These are phyloP conservation scores for Lentinula sp. DNA, from an alignment of 768 basidiomycete genomes.

Conservation along the genomic window DNA sequence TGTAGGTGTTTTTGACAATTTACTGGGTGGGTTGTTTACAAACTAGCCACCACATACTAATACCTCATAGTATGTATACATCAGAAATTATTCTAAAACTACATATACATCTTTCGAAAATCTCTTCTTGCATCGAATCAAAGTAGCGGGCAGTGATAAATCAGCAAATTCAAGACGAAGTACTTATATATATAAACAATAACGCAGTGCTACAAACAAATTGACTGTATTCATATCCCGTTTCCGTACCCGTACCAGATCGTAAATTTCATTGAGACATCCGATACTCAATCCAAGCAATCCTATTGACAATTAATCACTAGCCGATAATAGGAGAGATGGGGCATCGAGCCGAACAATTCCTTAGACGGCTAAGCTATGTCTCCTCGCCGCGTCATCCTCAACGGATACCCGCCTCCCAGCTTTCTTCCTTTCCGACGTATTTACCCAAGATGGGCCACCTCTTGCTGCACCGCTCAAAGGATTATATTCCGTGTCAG, in stretches of 20 bases:
- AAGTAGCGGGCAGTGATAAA: too few relatives aligned
- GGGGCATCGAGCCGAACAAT: not conserved
- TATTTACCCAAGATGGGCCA: not conserved
- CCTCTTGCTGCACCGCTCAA: not conserved
- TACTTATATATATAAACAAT: not conserved
- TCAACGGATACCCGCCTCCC: not conserved
- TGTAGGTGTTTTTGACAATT: not conserved
- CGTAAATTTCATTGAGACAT: not conserved
- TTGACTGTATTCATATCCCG: not conserved
- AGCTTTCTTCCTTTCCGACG: not conserved
- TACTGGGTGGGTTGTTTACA: not conserved
- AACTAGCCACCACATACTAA: not conserved
- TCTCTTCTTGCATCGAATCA: too few relatives aligned
- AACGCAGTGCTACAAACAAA: not conserved
- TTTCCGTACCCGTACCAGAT: too few relatives aligned
- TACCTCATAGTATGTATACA: not conserved
- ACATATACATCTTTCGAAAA: too few relatives aligned
- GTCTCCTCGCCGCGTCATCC: not conserved
- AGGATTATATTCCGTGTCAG: constrained; percentile 2
- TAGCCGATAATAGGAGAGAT: not conserved
- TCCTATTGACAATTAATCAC: not conserved
- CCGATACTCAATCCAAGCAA: not conserved
- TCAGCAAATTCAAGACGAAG: not conserved
- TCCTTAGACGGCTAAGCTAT: not conserved
- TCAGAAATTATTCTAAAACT: too few relatives aligned